A percentile compares a stretch with the other conserved stretches of the same genome.
Evolutionary conservation across 2,329 filamentous ascomycete species (phyloP).

Genomic region (Dendrostoma leiphaemia): DNA sequence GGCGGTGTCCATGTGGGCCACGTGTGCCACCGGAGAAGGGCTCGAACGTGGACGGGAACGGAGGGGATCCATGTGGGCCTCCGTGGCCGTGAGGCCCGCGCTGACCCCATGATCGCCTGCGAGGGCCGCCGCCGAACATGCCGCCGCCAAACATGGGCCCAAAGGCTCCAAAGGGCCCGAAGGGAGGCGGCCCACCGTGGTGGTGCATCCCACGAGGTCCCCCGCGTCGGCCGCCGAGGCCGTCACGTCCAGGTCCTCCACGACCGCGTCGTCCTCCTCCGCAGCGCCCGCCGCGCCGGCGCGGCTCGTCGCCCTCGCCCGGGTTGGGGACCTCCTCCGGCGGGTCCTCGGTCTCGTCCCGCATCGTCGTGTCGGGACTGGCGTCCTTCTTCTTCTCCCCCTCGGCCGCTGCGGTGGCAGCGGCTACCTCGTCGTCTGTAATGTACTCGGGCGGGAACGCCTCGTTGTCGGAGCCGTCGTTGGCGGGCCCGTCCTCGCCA

Average conservation of each 20-base stretch:
- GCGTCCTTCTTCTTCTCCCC: constrained; percentile 17
- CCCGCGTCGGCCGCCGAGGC: constrained; percentile 19
- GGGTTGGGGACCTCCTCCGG: constrained; percentile 23
- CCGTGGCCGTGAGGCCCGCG: constrained; percentile 2
- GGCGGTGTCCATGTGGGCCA: constrained; percentile 20
- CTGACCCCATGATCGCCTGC: neutral
- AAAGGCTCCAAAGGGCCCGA: constrained; percentile 19
- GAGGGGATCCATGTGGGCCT: constrained; percentile 6
- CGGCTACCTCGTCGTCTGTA: constrained; percentile 15
- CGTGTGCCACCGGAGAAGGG: constrained; percentile 8
- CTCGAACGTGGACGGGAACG: constrained; percentile 5
- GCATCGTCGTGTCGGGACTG: constrained; percentile 34
- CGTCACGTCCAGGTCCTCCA: constrained; percentile 23
- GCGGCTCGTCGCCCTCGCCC: neutral
- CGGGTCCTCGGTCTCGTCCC: constrained; percentile 29
- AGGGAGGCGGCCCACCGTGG: constrained; percentile 9
- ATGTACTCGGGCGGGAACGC: constrained; percentile 16
- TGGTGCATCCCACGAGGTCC: constrained; percentile 19
- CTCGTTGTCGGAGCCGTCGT: constrained; percentile 8
- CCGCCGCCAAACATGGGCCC: constrained; percentile 19
- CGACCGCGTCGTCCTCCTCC: constrained; percentile 20
- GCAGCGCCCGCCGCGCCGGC: constrained; percentile 8
- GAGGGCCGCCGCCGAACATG: constrained; percentile 13
- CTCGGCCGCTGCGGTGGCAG: constrained; percentile 12
- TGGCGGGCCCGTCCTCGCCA: neutral